Percentiles rank a stretch among this genome's conserved stretches.
Conservation (phyloP, 345 rosid genomes). For the Populus deltoides region DNA sequence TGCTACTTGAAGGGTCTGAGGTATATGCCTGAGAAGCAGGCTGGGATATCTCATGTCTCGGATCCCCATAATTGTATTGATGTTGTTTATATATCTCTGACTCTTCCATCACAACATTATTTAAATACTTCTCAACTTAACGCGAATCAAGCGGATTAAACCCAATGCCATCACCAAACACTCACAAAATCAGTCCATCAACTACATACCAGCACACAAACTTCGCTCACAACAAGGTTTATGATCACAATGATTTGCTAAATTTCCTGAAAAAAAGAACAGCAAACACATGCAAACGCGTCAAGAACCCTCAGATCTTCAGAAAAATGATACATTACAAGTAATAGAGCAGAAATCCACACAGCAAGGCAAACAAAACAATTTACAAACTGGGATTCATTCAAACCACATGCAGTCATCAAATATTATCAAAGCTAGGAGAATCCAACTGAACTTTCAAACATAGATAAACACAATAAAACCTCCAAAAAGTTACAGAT, state of each 20-base stretch:
- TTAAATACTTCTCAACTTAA: slow-evolving; percentile 49
- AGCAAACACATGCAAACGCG: not conserved
- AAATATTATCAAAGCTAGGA: not conserved
- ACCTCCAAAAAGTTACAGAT: not conserved
- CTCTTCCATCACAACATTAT: slow-evolving; percentile 45
- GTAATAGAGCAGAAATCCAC: not conserved
- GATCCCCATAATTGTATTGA: slow-evolving; percentile 43
- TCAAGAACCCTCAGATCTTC: not conserved
- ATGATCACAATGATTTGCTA: not conserved
- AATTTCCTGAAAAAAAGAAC: not conserved
- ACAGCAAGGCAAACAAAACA: not conserved
- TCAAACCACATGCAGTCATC: not conserved
- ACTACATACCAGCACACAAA: slow-evolving; percentile 5
- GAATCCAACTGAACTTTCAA: not conserved
- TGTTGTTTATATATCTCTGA: slow-evolving; percentile 34
- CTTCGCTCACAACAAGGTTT: slow-evolving; percentile 7
- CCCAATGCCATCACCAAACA: slow-evolving; percentile 11
- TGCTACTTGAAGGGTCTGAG: slow-evolving; percentile 40
- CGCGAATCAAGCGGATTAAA: not conserved
- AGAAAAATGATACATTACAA: not conserved
- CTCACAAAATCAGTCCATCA: not conserved
- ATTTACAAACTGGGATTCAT: not conserved
- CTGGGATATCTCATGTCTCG: slow-evolving; percentile 43
- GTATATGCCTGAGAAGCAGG: slow-evolving; percentile 42
- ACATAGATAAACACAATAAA: not conserved